Base-by-base conservation (phyloP, 257 asterid genomes). In the Plectranthus barbatus region DNA sequence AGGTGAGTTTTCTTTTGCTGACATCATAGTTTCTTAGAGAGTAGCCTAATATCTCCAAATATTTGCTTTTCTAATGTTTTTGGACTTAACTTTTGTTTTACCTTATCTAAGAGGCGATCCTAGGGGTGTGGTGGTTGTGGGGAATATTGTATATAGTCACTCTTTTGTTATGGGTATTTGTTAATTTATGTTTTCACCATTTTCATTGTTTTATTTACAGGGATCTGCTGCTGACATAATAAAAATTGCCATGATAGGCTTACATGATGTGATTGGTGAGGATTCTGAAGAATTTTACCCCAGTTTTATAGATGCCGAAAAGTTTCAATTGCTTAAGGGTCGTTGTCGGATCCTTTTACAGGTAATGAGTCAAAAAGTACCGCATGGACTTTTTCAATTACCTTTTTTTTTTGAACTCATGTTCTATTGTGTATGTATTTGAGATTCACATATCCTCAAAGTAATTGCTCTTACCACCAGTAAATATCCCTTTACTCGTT, bases 211-310 rank as follows among this genome's bases (percentile, higher is more conserved):
- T 17, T 50, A 46, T 70, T 63, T 74, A 46, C 44, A 92, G 97
- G 99, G 99, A 60, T 92, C 99, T 64, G 97, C 99, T 67, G 97
- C 99, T 19, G 99, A 92, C 81, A 80, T 92, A 68, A 81, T 92
- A 71, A 92, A 92, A 76, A 80, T 86, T 19, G 99, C 99, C 17
- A 92, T 92, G 99, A 68, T 83, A 77, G 74, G 72, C 77, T 70
- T 92, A 46, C 90, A 86, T 42, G 76, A 81, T 75, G 84, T 83
- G 76, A 81, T 86, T 65, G 65, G 69, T 60, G 83, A 77, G 64
- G 85, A 82, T 71, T 61, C 70, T 70, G 86, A 72, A 50, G 77
- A 82, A 29, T 68, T 80, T 62, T 78, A 18, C 52, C 83, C 83
- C 7, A 64, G 73, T 66, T 76, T 77, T 68, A 61, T 62, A 31